Base-by-base conservation (phyloP, 345 rosid genomes). In the Capsella bursapastoris region DNA sequence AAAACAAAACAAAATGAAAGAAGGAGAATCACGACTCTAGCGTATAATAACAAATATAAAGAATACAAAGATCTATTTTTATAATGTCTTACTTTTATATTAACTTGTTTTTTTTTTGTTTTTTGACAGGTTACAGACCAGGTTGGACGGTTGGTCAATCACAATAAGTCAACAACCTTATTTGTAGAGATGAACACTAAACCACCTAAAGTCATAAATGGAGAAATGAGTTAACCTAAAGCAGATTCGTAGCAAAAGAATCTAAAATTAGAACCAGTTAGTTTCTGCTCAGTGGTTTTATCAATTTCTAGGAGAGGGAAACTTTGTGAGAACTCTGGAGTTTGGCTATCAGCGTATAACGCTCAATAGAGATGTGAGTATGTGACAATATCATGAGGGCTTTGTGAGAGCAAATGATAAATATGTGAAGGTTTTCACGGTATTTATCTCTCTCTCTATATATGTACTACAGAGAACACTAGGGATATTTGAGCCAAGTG, bases 401-500 rank as follows among this genome's bases (percentile, higher is more conserved):
- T 89, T 14, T 66, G 49, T 5, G 80, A 69, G 48, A 87, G 84
- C 62, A 89, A 68, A 69, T 86, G 90, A 76, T 87, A 88, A 38
- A 4, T 57, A 25, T 4, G 69, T 3, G 65, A 22, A 22, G 75
- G 35, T 49, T 79, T 61, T 35, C 59, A n/a, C 14, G 3, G 61
- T 6, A 32, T 50, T 25, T 57, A 16, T 82, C 73, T 27, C 86
- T 71, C 25, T 22, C 86, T 71, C 25, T 22, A 22, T 22, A 22
- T 22, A 34, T 87, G 83, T 1, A 85, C 28, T 28, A 87, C 3
- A 1, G 90, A 82, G 35, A 87, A 89, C 13, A 72, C 61, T 0
- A 87, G 11, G 3, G 91, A 83, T 22, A 22, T 68, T 89, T 87
- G 7, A 87, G 56, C 91, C 94, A 89, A 5, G 90, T 87, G 35